Percentiles rank a stretch among this genome's conserved stretches.
Evolutionary conservation across 2,329 filamentous ascomycete genomes (phyloP).

Genomic region (Xylariaceae sp.): DNA sequence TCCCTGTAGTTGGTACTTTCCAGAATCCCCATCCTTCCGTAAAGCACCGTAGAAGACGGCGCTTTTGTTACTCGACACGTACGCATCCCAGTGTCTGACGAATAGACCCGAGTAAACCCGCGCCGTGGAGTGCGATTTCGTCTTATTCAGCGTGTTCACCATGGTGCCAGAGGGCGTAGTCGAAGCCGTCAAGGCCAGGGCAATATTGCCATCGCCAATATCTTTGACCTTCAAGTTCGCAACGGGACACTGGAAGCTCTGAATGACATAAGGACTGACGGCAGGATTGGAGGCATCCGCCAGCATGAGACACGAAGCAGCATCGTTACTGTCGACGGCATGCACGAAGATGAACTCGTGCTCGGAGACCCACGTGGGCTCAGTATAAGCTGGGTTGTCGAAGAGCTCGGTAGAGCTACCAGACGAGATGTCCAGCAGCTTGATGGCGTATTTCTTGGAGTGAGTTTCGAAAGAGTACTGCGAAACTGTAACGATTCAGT

Average conservation of each 20-base stretch:
- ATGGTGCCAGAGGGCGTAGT: slow-evolving; percentile 64
- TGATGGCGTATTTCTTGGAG: slow-evolving; percentile 60
- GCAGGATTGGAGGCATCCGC: slow-evolving; percentile 33
- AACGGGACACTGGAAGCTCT: slow-evolving; percentile 46
- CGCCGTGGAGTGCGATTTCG: slow-evolving; percentile 57
- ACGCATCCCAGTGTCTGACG: slow-evolving; percentile 80
- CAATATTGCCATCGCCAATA: slow-evolving; percentile 46
- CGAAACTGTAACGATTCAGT: slow-evolving; percentile 45
- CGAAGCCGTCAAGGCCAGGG: slow-evolving; percentile 55
- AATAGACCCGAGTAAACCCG: slow-evolving; percentile 70
- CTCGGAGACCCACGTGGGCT: slow-evolving; percentile 72
- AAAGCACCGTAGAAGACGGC: slow-evolving; percentile 45
- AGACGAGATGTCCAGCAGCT: slow-evolving; percentile 62
- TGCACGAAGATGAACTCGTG: slow-evolving; percentile 55
- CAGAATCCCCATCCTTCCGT: slow-evolving; percentile 34
- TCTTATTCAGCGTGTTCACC: slow-evolving; percentile 57
- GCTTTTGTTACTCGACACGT: slow-evolving; percentile 61
- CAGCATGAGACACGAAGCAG: slow-evolving; percentile 43
- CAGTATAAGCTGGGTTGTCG: slow-evolving; percentile 58
- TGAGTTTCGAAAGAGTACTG: slow-evolving; percentile 78
- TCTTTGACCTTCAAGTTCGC: slow-evolving; percentile 54
- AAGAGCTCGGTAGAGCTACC: slow-evolving; percentile 62
- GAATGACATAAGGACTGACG: slow-evolving; percentile 41
- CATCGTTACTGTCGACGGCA: slow-evolving; percentile 41
- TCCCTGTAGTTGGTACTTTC: slow-evolving; percentile 37